Evolutionary conservation across 345 rosid species (phyloP), one percentile per base, ranked within the genome.

Genomic region (Adansonia digitata): DNA sequence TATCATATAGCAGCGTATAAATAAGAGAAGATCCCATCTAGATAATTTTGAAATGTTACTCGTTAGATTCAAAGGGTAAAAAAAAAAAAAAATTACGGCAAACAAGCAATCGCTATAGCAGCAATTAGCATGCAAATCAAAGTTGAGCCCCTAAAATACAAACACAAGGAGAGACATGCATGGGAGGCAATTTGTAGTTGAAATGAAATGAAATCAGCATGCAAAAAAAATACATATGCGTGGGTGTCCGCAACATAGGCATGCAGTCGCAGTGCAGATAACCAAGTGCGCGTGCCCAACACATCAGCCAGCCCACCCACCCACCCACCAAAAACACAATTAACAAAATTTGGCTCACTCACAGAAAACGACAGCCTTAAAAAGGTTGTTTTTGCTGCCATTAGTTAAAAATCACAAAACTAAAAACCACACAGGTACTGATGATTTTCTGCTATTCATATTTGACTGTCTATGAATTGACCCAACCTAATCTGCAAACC

Each of bases 201-300:
- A 7, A 67, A 69, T 59, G 73, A 45, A 45, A 64, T 35, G 10
- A 39, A 40, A 61, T 15, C 8, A 72, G 69, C 60, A 69, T 48
- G 78, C 78, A 59, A 51, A 31, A 14, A 37, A 35, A 67, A 24
- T 5, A n/a, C n/a, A n/a, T n/a, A 31, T 52, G 72, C 75, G 75
- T 73, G 72, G 78, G 15, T 55, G 63, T 35, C 29, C 5, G 53
- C 55, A n/a, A 20, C 56, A 73, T 27, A 61, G 48, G 75, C 82
- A 71, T 75, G 74, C 76, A 46, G 61, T 31, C 0, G 35, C 39
- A 37, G 65, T 72, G 80, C 56, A 74, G 52, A 80, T 51, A 75
- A 80, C 73, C 77, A 81, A 74, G 77, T 77, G 72, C 81, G 86
- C 86, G 68, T 83, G 86, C 83, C 82, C 83, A 27, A 31, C 65